Evolutionary conservation across 148 eudicot genomes (phyloP).

Genomic region (Silene uniflora): DNA sequence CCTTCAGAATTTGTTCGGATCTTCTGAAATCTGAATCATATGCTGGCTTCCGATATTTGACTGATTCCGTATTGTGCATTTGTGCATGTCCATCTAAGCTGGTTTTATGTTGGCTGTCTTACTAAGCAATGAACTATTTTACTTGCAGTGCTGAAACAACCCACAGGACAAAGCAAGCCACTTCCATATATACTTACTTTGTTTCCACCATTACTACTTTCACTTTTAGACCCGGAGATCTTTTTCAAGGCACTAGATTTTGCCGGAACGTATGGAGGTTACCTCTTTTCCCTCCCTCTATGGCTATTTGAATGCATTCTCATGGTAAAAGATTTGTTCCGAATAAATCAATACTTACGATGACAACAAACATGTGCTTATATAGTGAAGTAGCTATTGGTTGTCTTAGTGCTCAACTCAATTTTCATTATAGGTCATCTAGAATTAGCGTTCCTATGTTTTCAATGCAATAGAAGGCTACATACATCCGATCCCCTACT

Average conservation of each 20-base stretch:
- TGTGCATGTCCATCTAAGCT: no score
- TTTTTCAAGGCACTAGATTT: slow-evolving; percentile 97
- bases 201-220: slow-evolving; percentile 70
- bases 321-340: neutral
- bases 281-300: neutral
- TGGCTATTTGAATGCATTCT: neutral
- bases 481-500: no score
- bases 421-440: neutral
- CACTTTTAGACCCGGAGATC: slow-evolving; percentile 77
- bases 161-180: slow-evolving; percentile 57
- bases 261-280: slow-evolving; percentile 99
- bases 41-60: neutral
- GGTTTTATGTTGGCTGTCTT: no score
- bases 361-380: neutral
- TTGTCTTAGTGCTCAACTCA: neutral
- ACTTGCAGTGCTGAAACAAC: slow-evolving; percentile 79
- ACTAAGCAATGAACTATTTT: neutral
- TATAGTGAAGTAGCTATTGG: neutral
- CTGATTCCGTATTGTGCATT: neutral
- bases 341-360: no score
- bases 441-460: neutral
- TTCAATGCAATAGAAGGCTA: no score
- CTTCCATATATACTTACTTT: slow-evolving; percentile 70
- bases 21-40: neutral
- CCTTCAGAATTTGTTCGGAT: neutral